Base-by-base conservation (phyloP, 202 grass and related monocot genomes). In the Carex arenaria region DNA sequence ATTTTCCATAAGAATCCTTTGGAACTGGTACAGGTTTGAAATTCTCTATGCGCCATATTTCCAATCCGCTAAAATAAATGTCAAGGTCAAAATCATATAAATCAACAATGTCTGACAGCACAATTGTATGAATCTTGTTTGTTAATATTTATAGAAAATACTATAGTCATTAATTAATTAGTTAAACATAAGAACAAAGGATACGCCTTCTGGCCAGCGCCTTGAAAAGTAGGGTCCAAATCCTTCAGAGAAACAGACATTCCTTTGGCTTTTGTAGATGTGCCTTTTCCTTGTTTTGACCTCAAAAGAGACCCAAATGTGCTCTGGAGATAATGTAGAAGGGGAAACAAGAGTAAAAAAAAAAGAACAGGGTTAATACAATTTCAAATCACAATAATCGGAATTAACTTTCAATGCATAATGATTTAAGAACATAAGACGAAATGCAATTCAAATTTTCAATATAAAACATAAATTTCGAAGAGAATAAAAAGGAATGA, bases 161-260 rank as follows among this genome's bases (percentile, higher is more conserved):
- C 13, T 19, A 55, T 12, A 7, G 28, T 59, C 52, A 57, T 15
- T 36, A 78, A 78, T 78, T 38, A 59, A 20, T 59, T 18, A 49
- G 10, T 59, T 18, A 60, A 57, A 78, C 7, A 59, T 78, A 69
- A 74, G 61, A 67, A 47, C 14, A 86, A 88, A 95, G 89, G 87
- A 99, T 99, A 99, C 93, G 92, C 91, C 57, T 99, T 99, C 63
- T 94, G 89, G 11, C 96, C 96, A 82, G 88, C 91, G 34, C 93
- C 96, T 3, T 86, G 88, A 80, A 99, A 99, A 65, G 90, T 87
- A 15, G 91, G 89, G 83, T 99, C 93, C 82, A 99, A 92, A 94
- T 96, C 91, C 55, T 92, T 99, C 93, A 99, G 87, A 40, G 96
- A 96, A 81, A 94, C 84, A 26, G 91, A 86, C 96, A 99, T 99